These are phyloP conservation scores for Yarrowia alimentaria DNA, from an alignment of 805 yeast species.

Conservation along the genomic window DNA sequence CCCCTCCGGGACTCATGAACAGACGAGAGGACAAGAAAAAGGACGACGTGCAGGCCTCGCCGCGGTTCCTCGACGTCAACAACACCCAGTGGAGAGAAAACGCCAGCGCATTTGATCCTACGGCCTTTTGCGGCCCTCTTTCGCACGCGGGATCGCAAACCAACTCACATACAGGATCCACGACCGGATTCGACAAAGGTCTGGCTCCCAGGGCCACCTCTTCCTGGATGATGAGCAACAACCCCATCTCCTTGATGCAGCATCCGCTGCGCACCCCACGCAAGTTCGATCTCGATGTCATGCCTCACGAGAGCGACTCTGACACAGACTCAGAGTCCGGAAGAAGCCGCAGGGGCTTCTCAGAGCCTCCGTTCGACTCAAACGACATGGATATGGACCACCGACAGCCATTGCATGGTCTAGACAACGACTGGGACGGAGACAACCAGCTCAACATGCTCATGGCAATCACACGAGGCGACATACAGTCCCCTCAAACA, in stretches of 20 bases:
- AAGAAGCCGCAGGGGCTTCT: too few species aligned
- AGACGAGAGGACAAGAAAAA: background rate
- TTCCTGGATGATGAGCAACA: constrained; percentile 23
- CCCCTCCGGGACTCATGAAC: background rate
- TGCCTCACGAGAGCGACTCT: constrained; percentile 1
- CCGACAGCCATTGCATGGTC: background rate
- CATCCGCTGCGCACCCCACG: too few species aligned
- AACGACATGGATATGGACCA: too few species aligned
- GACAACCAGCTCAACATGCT: constrained; percentile 19
- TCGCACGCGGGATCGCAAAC: too few species aligned
- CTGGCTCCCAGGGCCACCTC: constrained; percentile 1
- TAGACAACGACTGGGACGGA: constrained; percentile 23
- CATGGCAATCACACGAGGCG: constrained; percentile 1
- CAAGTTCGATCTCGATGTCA: constrained; percentile 5
- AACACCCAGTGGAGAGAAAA: constrained; percentile 19
- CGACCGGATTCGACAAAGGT: too few species aligned
- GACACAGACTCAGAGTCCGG: too few species aligned
- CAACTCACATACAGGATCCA: constrained; percentile 5
- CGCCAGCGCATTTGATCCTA: background rate
- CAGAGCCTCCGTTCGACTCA: too few species aligned
- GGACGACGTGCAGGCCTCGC: constrained; percentile 18
- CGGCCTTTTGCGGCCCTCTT: background rate
- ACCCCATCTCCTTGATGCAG: constrained; percentile 1
- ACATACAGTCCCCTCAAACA: background rate
- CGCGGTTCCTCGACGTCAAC: constrained; percentile 25